Evolutionary conservation across 371 early-diverging fungal genomes (phyloP).

Genomic region (Mucor racemosus): DNA sequence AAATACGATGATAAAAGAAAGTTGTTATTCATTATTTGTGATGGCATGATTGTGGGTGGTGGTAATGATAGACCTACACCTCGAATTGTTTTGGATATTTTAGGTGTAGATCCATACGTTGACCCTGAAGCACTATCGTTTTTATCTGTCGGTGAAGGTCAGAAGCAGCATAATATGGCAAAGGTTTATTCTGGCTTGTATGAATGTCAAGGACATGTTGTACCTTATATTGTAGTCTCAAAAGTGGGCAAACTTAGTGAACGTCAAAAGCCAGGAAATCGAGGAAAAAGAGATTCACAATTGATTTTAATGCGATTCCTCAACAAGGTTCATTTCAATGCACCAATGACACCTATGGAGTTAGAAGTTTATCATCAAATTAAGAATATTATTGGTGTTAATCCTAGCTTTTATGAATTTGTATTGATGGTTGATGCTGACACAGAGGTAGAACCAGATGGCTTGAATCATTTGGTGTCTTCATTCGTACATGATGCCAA

Average conservation of each 20-base stretch:
- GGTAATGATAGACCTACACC: conserved; percentile 93
- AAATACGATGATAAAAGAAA: conserved; percentile 75
- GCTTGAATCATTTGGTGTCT: conserved; percentile 66
- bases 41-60: conserved; percentile 88
- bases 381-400: conserved; percentile 84
- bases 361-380: conserved; percentile 89
- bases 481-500: conserved; percentile 74
- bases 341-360: conserved; percentile 87
- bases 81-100: conserved; percentile 81
- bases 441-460: conserved; percentile 68
- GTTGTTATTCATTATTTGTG: conserved; percentile 79
- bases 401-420: conserved; percentile 75
- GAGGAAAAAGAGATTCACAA: conserved; percentile 88
- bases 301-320: conserved; percentile 83
- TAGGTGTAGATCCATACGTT: conserved; percentile 79
- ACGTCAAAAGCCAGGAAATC: conserved; percentile 79
- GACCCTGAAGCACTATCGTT: conserved; percentile 89
- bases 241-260: conserved; percentile 82
- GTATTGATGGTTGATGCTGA: conserved; percentile 73
- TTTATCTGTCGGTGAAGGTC: conserved; percentile 84
- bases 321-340: conserved; percentile 73
- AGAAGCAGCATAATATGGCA: conserved; percentile 86
- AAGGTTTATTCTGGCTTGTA: conserved; percentile 92
- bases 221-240: conserved; percentile 83
- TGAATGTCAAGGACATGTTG: conserved; percentile 79